A percentile compares a stretch with the other conserved stretches of the same genome.
phyloP scores from a whole-genome alignment of 208 protist genomes.

The Wallacemonas sp. region DNA sequence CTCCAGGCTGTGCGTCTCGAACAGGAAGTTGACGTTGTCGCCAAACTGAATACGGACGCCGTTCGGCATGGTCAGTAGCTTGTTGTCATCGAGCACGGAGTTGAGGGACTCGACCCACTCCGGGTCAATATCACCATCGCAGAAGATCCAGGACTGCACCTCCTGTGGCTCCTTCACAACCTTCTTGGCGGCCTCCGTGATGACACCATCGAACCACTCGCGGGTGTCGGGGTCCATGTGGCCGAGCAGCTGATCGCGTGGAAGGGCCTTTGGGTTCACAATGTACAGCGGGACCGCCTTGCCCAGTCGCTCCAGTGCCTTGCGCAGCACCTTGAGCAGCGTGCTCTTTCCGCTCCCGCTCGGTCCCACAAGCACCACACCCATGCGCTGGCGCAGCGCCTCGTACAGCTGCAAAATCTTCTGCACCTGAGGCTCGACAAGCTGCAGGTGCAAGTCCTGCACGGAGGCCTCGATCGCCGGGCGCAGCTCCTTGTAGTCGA shows the following conservation, averaged over 20 bases:
- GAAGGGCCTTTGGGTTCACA: slow-evolving; percentile 98
- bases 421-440: slow-evolving; percentile 86
- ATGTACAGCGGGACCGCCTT: slow-evolving; percentile 89
- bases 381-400: slow-evolving; percentile 97
- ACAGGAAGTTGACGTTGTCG: slow-evolving; percentile 98
- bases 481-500: slow-evolving; percentile 93
- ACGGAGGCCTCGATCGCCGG: slow-evolving; percentile 89
- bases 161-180: slow-evolving; percentile 93
- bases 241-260: slow-evolving; percentile 95
- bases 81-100: slow-evolving; percentile 98
- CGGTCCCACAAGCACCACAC: slow-evolving; percentile 97
- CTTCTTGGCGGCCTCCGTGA: slow-evolving; percentile 93
- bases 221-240: slow-evolving; percentile 98
- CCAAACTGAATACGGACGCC: slow-evolving; percentile 98
- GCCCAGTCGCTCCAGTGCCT: slow-evolving; percentile 85
- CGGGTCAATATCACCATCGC: slow-evolving; percentile 99
- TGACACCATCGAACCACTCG: slow-evolving; percentile 98
- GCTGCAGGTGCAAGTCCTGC: slow-evolving; percentile 90
- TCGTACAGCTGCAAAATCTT: slow-evolving; percentile 98
- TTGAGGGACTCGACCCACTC: slow-evolving; percentile 99
- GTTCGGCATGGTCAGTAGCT: slow-evolving; percentile 97
- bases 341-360: slow-evolving; percentile 97
- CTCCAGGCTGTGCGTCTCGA: slow-evolving; percentile 97
- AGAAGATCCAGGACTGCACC: slow-evolving; percentile 96
- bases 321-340: slow-evolving; percentile 90